Evolutionary conservation across 1,139 yeast genomes (phyloP).

Genomic region (Geotrichum reessii): DNA sequence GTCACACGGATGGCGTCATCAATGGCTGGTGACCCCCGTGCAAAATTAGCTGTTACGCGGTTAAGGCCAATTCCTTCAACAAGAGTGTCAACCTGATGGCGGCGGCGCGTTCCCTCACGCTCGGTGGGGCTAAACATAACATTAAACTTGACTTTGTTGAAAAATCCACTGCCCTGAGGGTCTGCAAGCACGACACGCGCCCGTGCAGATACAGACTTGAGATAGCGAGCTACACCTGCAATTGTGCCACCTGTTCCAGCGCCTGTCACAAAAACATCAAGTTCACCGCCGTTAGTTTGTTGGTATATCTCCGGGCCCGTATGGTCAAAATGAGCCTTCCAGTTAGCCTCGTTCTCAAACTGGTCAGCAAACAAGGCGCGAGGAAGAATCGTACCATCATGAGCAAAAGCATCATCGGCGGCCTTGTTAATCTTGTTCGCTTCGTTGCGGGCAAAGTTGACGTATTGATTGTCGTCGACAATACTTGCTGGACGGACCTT

Average conservation of each 20-base stretch:
- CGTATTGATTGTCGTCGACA: conserved; percentile 89
- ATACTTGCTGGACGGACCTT: conserved; percentile 92
- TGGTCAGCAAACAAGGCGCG: conserved; percentile 87
- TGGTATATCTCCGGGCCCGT: conserved; percentile 88
- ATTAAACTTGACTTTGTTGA: conserved; percentile 76
- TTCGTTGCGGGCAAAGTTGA: conserved; percentile 71
- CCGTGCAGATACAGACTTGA: conserved; percentile 44
- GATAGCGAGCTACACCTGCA: conserved; percentile 72
- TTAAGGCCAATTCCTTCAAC: conserved; percentile 93
- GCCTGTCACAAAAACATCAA: conserved; percentile 80
- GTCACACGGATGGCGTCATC: conserved; percentile 76
- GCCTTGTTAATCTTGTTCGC: conserved; percentile 52
- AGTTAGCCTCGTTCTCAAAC: conserved; percentile 86
- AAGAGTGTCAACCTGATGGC: conserved; percentile 94
- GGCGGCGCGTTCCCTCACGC: conserved; percentile 84
- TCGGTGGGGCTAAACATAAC: conserved; percentile 91
- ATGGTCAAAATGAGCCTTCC: conserved; percentile 73
- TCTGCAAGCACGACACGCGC: conserved; percentile 60
- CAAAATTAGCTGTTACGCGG: conserved; percentile 75
- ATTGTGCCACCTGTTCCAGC: conserved; percentile 77
- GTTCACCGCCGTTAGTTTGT: conserved; percentile 51
- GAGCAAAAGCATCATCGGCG: conserved; percentile 21
- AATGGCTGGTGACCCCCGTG: conserved; percentile 51
- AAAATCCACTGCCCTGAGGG: conserved; percentile 93
- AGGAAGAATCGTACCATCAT: conserved; percentile 13